Evolutionary conservation across 306 rosid species (phyloP).

Genomic region (Heteromeles arbutifolia): DNA sequence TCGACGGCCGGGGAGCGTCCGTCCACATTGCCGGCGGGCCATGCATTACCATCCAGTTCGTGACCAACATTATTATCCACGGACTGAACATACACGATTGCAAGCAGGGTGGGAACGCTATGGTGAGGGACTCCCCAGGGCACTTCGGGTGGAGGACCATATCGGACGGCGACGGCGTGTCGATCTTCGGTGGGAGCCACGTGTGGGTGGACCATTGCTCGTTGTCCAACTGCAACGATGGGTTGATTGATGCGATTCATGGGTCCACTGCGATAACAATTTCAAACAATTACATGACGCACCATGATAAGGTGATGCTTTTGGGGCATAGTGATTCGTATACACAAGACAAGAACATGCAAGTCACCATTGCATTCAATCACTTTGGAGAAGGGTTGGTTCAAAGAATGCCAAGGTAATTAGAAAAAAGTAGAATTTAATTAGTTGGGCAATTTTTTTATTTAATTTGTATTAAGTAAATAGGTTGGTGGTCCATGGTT

Average conservation of each 20-base stretch:
- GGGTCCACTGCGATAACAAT: slow-evolving; percentile 82
- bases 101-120: slow-evolving; percentile 80
- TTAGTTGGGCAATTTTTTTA: background rate
- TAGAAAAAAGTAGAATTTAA: background rate
- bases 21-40: slow-evolving; percentile 98
- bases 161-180: slow-evolving; percentile 94
- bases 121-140: slow-evolving; percentile 71
- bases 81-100: slow-evolving; percentile 82
- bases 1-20: slow-evolving; percentile 88
- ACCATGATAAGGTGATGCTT: slow-evolving; percentile 92
- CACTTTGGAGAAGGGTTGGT: slow-evolving; percentile 98
- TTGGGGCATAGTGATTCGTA: slow-evolving; percentile 84
- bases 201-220: slow-evolving; percentile 96
- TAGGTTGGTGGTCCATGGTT: background rate
- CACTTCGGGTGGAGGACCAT: slow-evolving; percentile 87
- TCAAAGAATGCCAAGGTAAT: slow-evolving; percentile 97
- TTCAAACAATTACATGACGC: slow-evolving; percentile 94
- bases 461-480: background rate
- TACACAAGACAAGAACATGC: slow-evolving; percentile 87
- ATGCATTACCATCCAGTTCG: slow-evolving; percentile 83
- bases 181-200: slow-evolving; percentile 92
- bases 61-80: slow-evolving; percentile 76
- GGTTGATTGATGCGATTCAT: slow-evolving; percentile 77
- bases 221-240: slow-evolving; percentile 73
- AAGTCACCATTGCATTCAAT: slow-evolving; percentile 86